Base-by-base conservation (phyloP, 208 protist species). In the Leishmania major region DNA sequence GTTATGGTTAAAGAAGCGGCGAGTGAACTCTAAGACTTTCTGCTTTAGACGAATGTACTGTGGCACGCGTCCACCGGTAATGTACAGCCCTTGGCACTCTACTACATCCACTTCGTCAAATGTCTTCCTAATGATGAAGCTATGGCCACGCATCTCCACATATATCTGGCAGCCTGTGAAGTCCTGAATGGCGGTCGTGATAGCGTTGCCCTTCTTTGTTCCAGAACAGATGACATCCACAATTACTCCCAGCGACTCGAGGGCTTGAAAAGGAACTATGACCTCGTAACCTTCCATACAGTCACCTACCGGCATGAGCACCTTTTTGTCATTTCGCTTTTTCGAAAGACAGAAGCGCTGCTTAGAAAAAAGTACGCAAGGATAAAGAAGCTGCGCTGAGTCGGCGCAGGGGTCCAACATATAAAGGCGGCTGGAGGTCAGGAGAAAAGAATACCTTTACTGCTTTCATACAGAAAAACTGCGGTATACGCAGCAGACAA, bases 211-310 rank as follows among this genome's bases (percentile, higher is more conserved):
- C 22, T 69, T 80, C 75, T 86, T 85, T 53, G 87, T 86, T 3
- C 51, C 80, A 22, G 84, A 84, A 72, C 84, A 88, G 0, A 92
- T 71, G 4, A 87, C 86, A 69, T 90, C 80, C 0, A 90, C 82
- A 11, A 28, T 45, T 45, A 87, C 76, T 19, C 83, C 82, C 5
- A 92, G 37, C 37, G 78, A 81, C 37, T 84, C 84, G 11, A 92
- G 35, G 0, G 86, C 84, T 60, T 86, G 80, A 69, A 79, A 92
- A 31, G 81, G 86, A 17, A 86, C 82, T 84, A 92, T 88, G 31
- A 88, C 78, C 73, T 90, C 86, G 69, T 87, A 87, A 67, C 86
- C 86, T 75, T 89, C 84, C 35, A 87, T 84, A 22, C 88, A 92
- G 69, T 90, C 87, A 35, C 80, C 84, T 19, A 82, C 89, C 43